Conservation (phyloP, 768 basidiomycete species). For the Plicaturopsis crispa region DNA sequence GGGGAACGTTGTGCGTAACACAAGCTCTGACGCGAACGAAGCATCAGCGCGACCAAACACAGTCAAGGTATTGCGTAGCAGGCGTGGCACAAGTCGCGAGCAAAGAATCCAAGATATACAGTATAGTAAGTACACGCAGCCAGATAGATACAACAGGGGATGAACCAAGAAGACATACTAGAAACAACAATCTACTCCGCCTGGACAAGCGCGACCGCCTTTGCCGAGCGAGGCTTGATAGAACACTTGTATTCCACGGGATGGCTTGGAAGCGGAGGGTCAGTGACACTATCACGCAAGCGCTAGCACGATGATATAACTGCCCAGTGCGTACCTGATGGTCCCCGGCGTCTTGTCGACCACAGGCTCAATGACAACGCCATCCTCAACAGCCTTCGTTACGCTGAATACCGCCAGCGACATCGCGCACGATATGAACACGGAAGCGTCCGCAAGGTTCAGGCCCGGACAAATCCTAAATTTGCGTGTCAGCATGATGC, state of each 20-base stretch:
- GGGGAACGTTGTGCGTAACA: no score
- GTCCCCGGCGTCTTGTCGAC: slow-evolving; percentile 54
- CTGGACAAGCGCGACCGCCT: slow-evolving; percentile 10
- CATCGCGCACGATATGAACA: slow-evolving; percentile 46
- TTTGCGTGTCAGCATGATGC: no score
- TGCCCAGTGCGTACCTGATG: slow-evolving; percentile 39
- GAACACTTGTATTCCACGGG: slow-evolving; percentile 19
- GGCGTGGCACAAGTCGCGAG: no score
- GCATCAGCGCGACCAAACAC: no score
- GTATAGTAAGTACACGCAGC: no score
- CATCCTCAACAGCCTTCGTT: slow-evolving; percentile 35
- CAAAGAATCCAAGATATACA: no score
- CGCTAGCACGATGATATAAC: not conserved
- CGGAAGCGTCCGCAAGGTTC: slow-evolving; percentile 46
- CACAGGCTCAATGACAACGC: slow-evolving; percentile 36
- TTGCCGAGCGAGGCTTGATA: slow-evolving; percentile 17
- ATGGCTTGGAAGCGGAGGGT: slow-evolving; percentile 12
- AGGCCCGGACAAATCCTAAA: slow-evolving; percentile 25
- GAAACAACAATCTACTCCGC: not conserved
- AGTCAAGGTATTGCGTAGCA: no score
- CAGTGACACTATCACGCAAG: no score
- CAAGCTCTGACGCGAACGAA: no score
- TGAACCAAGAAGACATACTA: no score
- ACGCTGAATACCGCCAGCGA: slow-evolving; percentile 46
- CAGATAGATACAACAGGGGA: no score